These are phyloP conservation scores for Aspergillus puulaauensis DNA, from an alignment of 2,329 filamentous ascomycete genomes.

Conservation along the genomic window DNA sequence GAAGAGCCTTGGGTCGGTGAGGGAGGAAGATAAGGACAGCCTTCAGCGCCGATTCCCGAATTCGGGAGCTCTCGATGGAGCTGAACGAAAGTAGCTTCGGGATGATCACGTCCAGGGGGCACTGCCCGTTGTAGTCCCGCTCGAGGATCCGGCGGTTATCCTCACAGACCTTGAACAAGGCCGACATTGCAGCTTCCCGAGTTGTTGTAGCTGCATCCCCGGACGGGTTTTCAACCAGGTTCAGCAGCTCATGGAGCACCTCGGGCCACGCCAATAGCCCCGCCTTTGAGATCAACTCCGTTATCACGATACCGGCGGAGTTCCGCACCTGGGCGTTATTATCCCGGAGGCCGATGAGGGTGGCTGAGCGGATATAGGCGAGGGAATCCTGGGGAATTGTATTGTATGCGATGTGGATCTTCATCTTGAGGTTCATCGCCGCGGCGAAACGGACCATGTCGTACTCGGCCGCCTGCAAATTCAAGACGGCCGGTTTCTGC, in stretches of 20 bases:
- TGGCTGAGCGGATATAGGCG: constrained; percentile 73
- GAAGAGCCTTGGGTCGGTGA: constrained; percentile 76
- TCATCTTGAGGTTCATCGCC: constrained; percentile 94
- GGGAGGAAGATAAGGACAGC: constrained; percentile 91
- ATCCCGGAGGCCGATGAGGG: constrained; percentile 79
- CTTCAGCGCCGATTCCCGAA: constrained; percentile 75
- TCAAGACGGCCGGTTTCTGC: constrained; percentile 54
- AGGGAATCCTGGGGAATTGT: constrained; percentile 72
- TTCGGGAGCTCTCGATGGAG: constrained; percentile 70
- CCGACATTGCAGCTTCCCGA: constrained; percentile 91
- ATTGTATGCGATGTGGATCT: constrained; percentile 74
- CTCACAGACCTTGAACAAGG: constrained; percentile 92
- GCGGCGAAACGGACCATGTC: constrained; percentile 79
- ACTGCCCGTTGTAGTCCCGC: constrained; percentile 81
- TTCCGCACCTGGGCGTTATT: constrained; percentile 77
- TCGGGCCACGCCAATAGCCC: constrained; percentile 90
- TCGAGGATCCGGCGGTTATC: constrained; percentile 87
- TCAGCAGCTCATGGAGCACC: constrained; percentile 77
- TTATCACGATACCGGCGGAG: constrained; percentile 90
- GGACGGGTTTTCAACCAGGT: constrained; percentile 70
- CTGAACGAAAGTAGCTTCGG: constrained; percentile 90
- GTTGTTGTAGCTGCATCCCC: constrained; percentile 68
- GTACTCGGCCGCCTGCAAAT: constrained; percentile 64
- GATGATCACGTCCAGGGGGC: constrained; percentile 82
- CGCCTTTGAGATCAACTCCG: constrained; percentile 80